These are phyloP conservation scores for Stylosanthes scabra DNA, from an alignment of 331 rosid genomes.

Conservation along the genomic window DNA sequence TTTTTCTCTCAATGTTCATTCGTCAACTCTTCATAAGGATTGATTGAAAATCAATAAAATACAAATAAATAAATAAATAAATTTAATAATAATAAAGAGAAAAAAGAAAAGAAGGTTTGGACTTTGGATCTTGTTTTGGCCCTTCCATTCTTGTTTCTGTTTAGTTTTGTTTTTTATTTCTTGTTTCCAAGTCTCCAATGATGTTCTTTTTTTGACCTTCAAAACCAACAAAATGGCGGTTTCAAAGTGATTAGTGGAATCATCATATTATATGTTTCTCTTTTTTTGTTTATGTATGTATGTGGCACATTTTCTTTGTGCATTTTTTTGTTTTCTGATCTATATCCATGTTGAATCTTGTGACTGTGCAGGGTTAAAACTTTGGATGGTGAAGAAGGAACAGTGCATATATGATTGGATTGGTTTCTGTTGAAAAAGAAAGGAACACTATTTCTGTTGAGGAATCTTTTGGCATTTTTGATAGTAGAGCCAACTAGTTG, in stretches of 20 bases:
- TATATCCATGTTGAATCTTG: slow-evolving; percentile 41
- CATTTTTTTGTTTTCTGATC: slow-evolving; percentile 36
- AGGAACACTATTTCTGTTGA: slow-evolving; percentile 35
- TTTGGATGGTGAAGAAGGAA: slow-evolving; percentile 31
- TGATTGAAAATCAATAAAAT: slow-evolving; percentile 34
- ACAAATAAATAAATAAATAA: not conserved
- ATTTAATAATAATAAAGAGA: slow-evolving; percentile 22
- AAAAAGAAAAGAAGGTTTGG: slow-evolving; percentile 37
- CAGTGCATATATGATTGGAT: slow-evolving; percentile 47
- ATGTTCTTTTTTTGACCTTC: slow-evolving; percentile 45
- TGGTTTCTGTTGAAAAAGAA: slow-evolving; percentile 43
- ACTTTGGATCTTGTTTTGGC: slow-evolving; percentile 48
- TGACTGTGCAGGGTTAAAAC: slow-evolving; percentile 48
- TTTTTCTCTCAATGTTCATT: slow-evolving; percentile 41
- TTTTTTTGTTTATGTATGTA: slow-evolving; percentile 21
- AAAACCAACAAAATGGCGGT: slow-evolving; percentile 44
- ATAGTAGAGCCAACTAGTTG: slow-evolving; percentile 51
- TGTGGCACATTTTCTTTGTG: slow-evolving; percentile 30
- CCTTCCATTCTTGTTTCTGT: not conserved
- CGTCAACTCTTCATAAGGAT: slow-evolving; percentile 38
- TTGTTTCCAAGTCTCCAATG: slow-evolving; percentile 49
- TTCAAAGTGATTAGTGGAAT: slow-evolving; percentile 38
- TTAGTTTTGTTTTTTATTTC: not conserved
- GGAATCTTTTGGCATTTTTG: slow-evolving; percentile 55
- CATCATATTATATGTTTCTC: slow-evolving; percentile 30